Percentiles rank a stretch among this genome's conserved stretches.
Conservation (phyloP, 257 asterid species). For the Plantago major region DNA sequence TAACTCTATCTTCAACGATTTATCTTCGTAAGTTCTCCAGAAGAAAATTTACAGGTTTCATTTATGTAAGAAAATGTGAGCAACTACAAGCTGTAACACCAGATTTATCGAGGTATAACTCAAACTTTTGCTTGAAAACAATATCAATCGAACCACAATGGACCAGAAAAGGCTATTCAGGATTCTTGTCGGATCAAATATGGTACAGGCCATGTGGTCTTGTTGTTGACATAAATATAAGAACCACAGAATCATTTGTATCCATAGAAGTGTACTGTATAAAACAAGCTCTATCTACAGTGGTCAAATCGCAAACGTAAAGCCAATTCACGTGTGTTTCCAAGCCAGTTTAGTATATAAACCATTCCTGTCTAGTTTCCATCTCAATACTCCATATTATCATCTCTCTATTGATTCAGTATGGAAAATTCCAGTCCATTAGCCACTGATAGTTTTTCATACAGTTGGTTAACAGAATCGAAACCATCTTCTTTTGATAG, state of each 20-base stretch:
- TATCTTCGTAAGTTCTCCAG: no score
- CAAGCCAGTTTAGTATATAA: conserved; percentile 20
- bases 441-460: conserved; percentile 66
- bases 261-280: conserved; percentile 22
- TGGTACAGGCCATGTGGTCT: conserved; percentile 34
- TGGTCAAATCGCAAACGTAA: not conserved
- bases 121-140: no score
- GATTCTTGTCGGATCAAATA: conserved; percentile 20
- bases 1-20: no score
- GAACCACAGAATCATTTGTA: conserved; percentile 12
- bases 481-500: conserved; percentile 26
- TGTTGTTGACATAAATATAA: conserved; percentile 17
- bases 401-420: conserved; percentile 5
- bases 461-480: conserved; percentile 54
- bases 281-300: not conserved
- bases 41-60: no score
- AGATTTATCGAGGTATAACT: no score
- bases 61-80: not conserved
- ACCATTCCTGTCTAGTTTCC: conserved; percentile 13
- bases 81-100: no score
- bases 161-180: conserved; percentile 21
- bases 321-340: conserved; percentile 14
- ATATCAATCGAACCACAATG: not conserved
- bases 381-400: conserved; percentile 7
- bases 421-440: conserved; percentile 54